Evolutionary conservation across 106 monocot genomes (phyloP).

Genomic region (Gastrodia elata): DNA sequence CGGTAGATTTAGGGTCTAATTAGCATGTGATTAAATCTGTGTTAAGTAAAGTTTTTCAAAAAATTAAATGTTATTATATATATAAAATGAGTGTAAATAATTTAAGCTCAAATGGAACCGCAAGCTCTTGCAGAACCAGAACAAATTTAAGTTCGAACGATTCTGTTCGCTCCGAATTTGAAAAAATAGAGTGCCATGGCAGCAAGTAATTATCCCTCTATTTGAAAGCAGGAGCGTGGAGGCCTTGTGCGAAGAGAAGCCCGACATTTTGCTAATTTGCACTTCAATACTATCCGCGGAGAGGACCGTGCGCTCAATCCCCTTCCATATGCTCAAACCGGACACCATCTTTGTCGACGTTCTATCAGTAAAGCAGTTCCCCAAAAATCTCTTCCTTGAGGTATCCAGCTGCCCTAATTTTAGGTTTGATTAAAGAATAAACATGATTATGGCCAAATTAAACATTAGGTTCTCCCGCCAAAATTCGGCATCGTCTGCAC

Average conservation of each 20-base stretch:
- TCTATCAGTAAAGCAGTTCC: conserved; percentile 61
- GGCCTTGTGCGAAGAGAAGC: conserved; percentile 39
- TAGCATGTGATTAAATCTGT: too few relatives aligned
- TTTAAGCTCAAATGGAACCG: too few relatives aligned
- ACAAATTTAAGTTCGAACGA: too few relatives aligned
- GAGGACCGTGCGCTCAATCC: conserved; percentile 35
- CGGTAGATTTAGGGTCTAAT: too few relatives aligned
- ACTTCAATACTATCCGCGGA: conserved; percentile 65
- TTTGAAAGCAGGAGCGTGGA: conserved; percentile 20
- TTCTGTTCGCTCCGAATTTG: too few relatives aligned
- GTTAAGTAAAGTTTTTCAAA: too few relatives aligned
- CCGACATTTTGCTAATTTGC: conserved; percentile 41
- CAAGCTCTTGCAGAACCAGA: too few relatives aligned
- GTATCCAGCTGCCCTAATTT: conserved; percentile 8
- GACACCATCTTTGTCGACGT: conserved; percentile 56
- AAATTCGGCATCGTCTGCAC: conserved; percentile 58
- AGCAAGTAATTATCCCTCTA: too few relatives aligned
- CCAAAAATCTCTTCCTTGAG: conserved; percentile 56
- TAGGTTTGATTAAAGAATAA: background rate
- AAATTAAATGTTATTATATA: too few relatives aligned
- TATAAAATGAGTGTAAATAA: too few relatives aligned
- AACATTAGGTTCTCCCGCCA: conserved; percentile 34
- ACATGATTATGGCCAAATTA: too few relatives aligned
- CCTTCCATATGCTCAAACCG: conserved; percentile 31
- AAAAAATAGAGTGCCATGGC: too few relatives aligned